A percentile compares a stretch with the other conserved stretches of the same genome.
Conservation (phyloP, 2,329 filamentous ascomycete species). For the Drechslerella coelobrocha region DNA sequence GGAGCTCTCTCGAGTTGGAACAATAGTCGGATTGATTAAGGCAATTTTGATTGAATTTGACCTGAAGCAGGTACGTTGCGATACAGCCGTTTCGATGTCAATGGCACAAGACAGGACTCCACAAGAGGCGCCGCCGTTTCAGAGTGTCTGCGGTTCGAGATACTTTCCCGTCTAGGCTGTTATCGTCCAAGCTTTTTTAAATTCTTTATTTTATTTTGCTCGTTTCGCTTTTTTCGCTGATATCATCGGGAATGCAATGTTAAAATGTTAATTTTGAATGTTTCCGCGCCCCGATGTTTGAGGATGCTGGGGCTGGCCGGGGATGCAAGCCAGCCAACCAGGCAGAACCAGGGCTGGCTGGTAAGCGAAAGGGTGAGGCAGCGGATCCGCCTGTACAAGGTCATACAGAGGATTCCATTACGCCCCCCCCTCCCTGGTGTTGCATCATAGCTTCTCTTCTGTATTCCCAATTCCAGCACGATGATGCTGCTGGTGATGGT, state of each 20-base stretch:
- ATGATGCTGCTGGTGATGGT: slow-evolving; percentile 21
- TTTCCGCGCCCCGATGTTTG: neutral
- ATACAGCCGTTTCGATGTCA: too few relatives aligned
- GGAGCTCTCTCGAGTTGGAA: too few relatives aligned
- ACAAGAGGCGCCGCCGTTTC: slow-evolving; percentile 22
- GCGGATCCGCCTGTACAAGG: slow-evolving; percentile 9
- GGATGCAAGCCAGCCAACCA: neutral
- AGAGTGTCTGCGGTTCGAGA: slow-evolving; percentile 19
- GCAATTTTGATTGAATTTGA: too few relatives aligned
- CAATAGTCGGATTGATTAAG: too few relatives aligned
- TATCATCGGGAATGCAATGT: slow-evolving; percentile 21
- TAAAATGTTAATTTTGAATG: slow-evolving; percentile 12
- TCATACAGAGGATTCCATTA: slow-evolving; percentile 40
- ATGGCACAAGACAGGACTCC: neutral
- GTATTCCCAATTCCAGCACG: slow-evolving; percentile 5
- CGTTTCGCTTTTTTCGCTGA: too few relatives aligned
- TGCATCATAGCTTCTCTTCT: slow-evolving; percentile 36
- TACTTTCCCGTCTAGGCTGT: slow-evolving; percentile 35
- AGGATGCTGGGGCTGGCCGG: neutral
- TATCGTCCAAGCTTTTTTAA: slow-evolving; percentile 38
- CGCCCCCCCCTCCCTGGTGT: too few relatives aligned
- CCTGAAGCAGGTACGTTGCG: too few relatives aligned
- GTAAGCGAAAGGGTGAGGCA: neutral
- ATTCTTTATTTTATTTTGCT: neutral
- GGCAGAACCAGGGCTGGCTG: neutral